A percentile compares a stretch with the other conserved stretches of the same genome.
Conservation (phyloP, 192 early-diverging fungal genomes). For the Funneliformis geosporum region DNA sequence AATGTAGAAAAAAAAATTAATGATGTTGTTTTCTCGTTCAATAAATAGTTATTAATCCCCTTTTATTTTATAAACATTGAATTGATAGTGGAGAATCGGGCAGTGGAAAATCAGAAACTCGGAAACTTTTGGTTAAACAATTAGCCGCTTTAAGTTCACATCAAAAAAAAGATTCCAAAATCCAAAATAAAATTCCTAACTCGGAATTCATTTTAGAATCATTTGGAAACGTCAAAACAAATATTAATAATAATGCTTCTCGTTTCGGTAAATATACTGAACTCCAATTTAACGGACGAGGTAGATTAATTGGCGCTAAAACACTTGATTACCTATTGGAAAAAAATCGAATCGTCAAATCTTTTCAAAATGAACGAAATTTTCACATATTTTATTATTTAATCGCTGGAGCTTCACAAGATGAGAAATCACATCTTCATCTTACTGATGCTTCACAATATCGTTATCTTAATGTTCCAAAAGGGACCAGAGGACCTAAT, state of each 20-base stretch:
- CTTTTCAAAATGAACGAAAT: conserved; percentile 69
- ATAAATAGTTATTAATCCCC: no score
- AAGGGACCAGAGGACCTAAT: conserved; percentile 57
- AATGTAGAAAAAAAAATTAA: neutral
- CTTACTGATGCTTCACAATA: conserved; percentile 67
- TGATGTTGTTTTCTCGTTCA: neutral
- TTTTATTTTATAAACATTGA: neutral
- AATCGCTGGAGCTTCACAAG: conserved; percentile 75
- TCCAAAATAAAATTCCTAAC: conserved; percentile 69
- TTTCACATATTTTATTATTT: conserved; percentile 98
- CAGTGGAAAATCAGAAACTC: conserved; percentile 84
- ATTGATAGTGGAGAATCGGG: conserved; percentile 76
- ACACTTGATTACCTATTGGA: conserved; percentile 88
- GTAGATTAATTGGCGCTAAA: conserved; percentile 84
- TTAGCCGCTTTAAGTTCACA: conserved; percentile 69
- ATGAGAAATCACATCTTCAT: conserved; percentile 75
- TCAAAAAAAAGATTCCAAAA: conserved; percentile 65
- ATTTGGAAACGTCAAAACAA: conserved; percentile 86
- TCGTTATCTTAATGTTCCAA: conserved; percentile 55
- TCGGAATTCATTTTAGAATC: conserved; percentile 78
- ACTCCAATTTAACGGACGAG: conserved; percentile 91
- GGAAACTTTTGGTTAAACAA: conserved; percentile 64
- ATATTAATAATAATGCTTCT: conserved; percentile 76
- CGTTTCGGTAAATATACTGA: conserved; percentile 84
- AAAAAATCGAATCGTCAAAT: conserved; percentile 70